These are phyloP conservation scores for Phytophthora fragariae DNA, from an alignment of 352 stramenopile genomes.

Conservation along the genomic window DNA sequence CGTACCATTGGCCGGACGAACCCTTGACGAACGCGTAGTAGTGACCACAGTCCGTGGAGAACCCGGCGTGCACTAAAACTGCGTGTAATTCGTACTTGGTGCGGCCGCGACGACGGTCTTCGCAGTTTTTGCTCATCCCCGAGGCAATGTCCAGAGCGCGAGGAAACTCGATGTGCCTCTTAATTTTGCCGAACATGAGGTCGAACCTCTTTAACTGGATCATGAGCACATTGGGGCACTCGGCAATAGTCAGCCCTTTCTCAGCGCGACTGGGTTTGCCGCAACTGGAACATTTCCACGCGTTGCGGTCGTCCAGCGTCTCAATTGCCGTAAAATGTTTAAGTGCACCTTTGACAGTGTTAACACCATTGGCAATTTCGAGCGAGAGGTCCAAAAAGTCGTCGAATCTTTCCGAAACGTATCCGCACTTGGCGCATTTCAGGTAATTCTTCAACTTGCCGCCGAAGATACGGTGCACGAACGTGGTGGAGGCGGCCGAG, in stretches of 20 bases:
- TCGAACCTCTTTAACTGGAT: slow-evolving; percentile 94
- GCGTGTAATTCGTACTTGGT: slow-evolving; percentile 81
- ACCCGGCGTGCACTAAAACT: slow-evolving; percentile 89
- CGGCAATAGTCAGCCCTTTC: slow-evolving; percentile 86
- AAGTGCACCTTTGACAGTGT: slow-evolving; percentile 76
- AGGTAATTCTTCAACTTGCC: slow-evolving; percentile 86
- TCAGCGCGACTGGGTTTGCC: slow-evolving; percentile 77
- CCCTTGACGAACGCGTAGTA: slow-evolving; percentile 93
- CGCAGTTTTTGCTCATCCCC: slow-evolving; percentile 61
- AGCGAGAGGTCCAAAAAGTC: slow-evolving; percentile 92
- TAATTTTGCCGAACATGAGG: slow-evolving; percentile 89
- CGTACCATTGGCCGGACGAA: slow-evolving; percentile 91
- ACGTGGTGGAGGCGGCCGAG: slow-evolving; percentile 67
- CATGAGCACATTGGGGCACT: slow-evolving; percentile 87
- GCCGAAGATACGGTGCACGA: slow-evolving; percentile 88
- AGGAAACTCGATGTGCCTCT: slow-evolving; percentile 85
- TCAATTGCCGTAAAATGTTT: slow-evolving; percentile 87
- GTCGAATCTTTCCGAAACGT: slow-evolving; percentile 83
- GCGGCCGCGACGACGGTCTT: slow-evolving; percentile 57
- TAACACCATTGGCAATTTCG: slow-evolving; percentile 83
- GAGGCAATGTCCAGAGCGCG: slow-evolving; percentile 70
- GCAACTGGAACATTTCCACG: slow-evolving; percentile 88
- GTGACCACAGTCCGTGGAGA: slow-evolving; percentile 91
- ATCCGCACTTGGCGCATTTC: slow-evolving; percentile 87
- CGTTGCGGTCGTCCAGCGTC: slow-evolving; percentile 84